Conservation (phyloP, 106 monocot genomes). For the Phalaenopsis equestris region DNA sequence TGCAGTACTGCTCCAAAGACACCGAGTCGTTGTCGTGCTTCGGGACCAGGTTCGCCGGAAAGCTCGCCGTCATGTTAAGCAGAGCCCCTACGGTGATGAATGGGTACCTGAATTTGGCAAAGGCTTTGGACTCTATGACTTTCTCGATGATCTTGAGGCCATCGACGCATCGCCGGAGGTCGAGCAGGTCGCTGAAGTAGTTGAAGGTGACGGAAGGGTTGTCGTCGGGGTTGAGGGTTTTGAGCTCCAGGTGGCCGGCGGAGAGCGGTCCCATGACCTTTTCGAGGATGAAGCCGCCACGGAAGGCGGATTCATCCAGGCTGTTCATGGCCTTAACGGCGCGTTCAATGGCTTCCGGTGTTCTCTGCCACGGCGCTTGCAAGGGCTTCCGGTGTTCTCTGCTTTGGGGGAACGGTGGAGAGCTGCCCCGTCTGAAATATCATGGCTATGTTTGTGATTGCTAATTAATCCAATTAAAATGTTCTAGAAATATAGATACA, state of each 20-base stretch:
- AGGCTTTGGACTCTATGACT: slow-evolving; percentile 47
- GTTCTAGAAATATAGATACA: too few species aligned
- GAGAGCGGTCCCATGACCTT: slow-evolving; percentile 68
- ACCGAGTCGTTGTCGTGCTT: slow-evolving; percentile 55
- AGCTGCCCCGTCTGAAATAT: slow-evolving; percentile 40
- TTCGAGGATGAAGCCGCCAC: slow-evolving; percentile 79
- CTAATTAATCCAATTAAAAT: too few species aligned
- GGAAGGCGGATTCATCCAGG: slow-evolving; percentile 23
- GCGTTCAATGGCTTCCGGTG: slow-evolving; percentile 39
- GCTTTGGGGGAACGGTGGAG: slow-evolving; percentile 43
- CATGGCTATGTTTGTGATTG: not conserved
- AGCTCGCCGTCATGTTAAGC: slow-evolving; percentile 49
- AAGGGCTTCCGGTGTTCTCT: slow-evolving; percentile 45
- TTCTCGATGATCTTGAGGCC: slow-evolving; percentile 59
- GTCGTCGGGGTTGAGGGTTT: slow-evolving; percentile 34
- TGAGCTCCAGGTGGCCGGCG: slow-evolving; percentile 47
- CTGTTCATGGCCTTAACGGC: slow-evolving; percentile 21
- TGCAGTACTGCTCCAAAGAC: slow-evolving; percentile 61
- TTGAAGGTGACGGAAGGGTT: slow-evolving; percentile 83
- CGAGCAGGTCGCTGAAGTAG: slow-evolving; percentile 60
- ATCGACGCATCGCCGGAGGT: slow-evolving; percentile 56
- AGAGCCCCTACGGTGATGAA: slow-evolving; percentile 34
- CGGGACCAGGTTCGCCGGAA: slow-evolving; percentile 46
- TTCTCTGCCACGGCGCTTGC: too few species aligned
- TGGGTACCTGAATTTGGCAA: slow-evolving; percentile 50